Conservation (phyloP, 1,284 basidiomycete genomes). For the Apiotrichum akiyoshidainum region DNA sequence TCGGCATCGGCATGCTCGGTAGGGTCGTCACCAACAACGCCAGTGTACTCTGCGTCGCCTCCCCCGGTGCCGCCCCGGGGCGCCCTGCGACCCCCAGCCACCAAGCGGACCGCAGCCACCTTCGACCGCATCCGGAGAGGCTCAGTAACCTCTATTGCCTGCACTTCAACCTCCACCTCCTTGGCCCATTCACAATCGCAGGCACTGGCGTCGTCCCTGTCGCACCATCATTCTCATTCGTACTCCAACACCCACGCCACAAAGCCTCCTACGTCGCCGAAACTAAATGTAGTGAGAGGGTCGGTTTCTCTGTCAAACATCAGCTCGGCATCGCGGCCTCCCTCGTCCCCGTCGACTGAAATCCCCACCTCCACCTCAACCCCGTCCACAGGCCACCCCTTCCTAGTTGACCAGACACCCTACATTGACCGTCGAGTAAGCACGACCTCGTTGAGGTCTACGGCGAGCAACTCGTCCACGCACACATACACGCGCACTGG, state of each 20-base stretch:
- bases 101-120: no score
- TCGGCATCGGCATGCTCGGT: conserved; percentile 1
- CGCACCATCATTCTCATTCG: background rate
- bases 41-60: background rate
- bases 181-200: background rate
- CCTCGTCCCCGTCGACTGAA: no score
- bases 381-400: conserved; percentile 17
- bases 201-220: background rate
- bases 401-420: conserved; percentile 28
- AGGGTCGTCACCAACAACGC: background rate
- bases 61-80: background rate
- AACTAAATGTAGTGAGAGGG: no score
- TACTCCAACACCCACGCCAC: no score
- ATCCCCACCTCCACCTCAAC: no score
- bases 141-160: no score
- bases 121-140: no score
- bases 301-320: no score
- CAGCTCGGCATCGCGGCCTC: no score
- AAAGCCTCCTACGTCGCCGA: no score
- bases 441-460: background rate
- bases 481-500: background rate
- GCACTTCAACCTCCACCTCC: background rate
- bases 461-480: background rate
- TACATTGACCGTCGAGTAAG: conserved; percentile 17
- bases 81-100: background rate